phyloP scores from a whole-genome alignment of 2,329 filamentous ascomycete genomes.

The Ophiobolus disseminans region DNA sequence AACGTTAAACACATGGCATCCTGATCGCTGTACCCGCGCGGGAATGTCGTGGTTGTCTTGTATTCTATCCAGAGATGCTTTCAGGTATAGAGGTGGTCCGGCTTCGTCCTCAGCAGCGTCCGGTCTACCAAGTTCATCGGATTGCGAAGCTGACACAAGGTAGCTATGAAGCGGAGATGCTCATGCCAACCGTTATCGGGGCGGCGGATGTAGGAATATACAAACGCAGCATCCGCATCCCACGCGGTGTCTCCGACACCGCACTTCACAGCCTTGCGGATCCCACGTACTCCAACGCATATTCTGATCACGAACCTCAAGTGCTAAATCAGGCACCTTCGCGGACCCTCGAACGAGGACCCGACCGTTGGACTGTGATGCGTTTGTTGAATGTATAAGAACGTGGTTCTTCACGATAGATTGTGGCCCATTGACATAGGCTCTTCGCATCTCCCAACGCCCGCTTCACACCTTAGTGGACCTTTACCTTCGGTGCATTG shows the following conservation, averaged over 20 bases:
- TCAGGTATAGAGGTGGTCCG: too few species aligned
- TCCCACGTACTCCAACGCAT: conserved; percentile 25
- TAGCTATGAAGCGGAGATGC: too few species aligned
- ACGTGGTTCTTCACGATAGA: conserved; percentile 10
- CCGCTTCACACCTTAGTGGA: conserved; percentile 14
- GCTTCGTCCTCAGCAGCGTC: too few species aligned
- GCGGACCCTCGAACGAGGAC: conserved; percentile 1
- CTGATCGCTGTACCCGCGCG: too few species aligned
- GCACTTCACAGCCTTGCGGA: conserved; percentile 5
- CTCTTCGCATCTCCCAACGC: background rate
- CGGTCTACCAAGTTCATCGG: too few species aligned
- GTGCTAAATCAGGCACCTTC: conserved; percentile 4
- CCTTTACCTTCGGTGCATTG: background rate
- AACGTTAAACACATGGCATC: too few species aligned
- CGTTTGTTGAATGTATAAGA: conserved; percentile 15
- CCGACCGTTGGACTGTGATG: conserved; percentile 3
- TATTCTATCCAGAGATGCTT: too few species aligned
- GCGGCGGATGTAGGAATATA: background rate
- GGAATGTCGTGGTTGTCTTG: too few species aligned
- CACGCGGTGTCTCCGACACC: conserved; percentile 3
- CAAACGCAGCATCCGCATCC: background rate
- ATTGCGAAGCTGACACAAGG: too few species aligned
- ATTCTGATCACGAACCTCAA: conserved; percentile 43
- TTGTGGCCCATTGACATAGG: conserved; percentile 4
- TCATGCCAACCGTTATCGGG: too few species aligned